Base-by-base conservation (phyloP, 2,329 filamentous ascomycete species). In the Aspergillus sp. region DNA sequence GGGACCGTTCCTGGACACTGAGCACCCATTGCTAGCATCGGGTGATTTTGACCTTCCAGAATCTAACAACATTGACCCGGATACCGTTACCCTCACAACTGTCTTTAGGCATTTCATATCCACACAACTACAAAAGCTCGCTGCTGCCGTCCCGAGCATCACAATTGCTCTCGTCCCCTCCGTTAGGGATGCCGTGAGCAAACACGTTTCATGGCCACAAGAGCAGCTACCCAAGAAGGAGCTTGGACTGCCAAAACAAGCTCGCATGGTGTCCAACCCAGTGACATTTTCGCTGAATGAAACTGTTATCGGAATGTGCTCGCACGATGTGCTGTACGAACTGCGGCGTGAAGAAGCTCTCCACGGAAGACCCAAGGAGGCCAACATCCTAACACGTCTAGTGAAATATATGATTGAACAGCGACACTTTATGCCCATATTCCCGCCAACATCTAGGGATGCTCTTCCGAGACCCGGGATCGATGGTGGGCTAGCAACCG, bases 251-350 rank as follows among this genome's bases (percentile, higher is more conserved):
- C 89, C 89, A 11, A 93, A 91, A 71, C 82, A 88, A 56, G 89
- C 84, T 11, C 86, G 85, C 55, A 84, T 96, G 65, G 85, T 97
- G 15, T 91, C 92, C 2, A 98, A 98, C 70, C 95, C 95, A 1
- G 93, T 96, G 81, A 91, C 90, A 8, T 76, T 98, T 3, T 90
- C 86, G 6, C 81, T 98, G 63, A 99, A 99, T 75, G 95, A 98
- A 75, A 84, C 88, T 44, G 83, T 93, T 2, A 76, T 97, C 24
- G 92, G 90, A 4, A 83, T 97, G 65, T 92, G 89, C 24, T 89
- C 87, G 0, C 90, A 96, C 68, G 95, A 99, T 70, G 79, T 91
- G 3, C 80, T 99, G 1, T 92, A 86, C 62, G 91, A 97, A 75
- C 77, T 97, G 52, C 83, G 88, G n/a, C 80, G 83, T 24, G 88